A percentile compares a stretch with the other conserved stretches of the same genome.
phyloP scores from a whole-genome alignment of 1,139 yeast species.

The Hyphopichia wangnamkhiaoensis region DNA sequence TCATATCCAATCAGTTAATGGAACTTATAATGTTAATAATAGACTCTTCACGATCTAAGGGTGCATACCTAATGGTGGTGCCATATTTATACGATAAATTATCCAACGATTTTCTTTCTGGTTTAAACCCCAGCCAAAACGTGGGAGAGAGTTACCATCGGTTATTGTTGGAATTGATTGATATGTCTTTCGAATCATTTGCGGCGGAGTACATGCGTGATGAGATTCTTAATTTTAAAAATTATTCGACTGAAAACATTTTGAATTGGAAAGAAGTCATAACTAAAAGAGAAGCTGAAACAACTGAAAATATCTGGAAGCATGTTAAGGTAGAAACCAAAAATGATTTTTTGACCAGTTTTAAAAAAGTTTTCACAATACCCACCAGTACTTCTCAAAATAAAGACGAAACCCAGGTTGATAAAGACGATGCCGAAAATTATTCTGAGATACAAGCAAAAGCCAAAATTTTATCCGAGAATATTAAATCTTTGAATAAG shows the following conservation, averaged over 20 bases:
- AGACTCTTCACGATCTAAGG: slow-evolving; percentile 28
- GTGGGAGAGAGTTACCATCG: slow-evolving; percentile 34
- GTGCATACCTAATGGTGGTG: slow-evolving; percentile 28
- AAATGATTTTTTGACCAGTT: slow-evolving; percentile 54
- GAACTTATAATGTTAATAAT: slow-evolving; percentile 35
- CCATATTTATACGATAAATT: slow-evolving; percentile 36
- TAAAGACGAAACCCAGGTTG: slow-evolving; percentile 13
- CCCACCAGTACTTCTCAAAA: slow-evolving; percentile 28
- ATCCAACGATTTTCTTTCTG: slow-evolving; percentile 23
- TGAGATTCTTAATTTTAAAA: slow-evolving; percentile 35
- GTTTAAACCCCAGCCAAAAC: slow-evolving; percentile 30
- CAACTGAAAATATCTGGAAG: slow-evolving; percentile 38
- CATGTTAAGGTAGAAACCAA: slow-evolving; percentile 45
- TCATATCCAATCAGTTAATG: slow-evolving; percentile 41
- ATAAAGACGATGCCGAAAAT: slow-evolving; percentile 20
- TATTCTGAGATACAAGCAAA: slow-evolving; percentile 46
- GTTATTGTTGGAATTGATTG: slow-evolving; percentile 42
- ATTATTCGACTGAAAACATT: slow-evolving; percentile 26
- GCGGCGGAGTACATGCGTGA: slow-evolving; percentile 53
- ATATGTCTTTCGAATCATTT: slow-evolving; percentile 49
- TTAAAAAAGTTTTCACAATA: slow-evolving; percentile 60
- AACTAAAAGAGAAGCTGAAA: slow-evolving; percentile 41
- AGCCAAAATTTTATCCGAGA: slow-evolving; percentile 45
- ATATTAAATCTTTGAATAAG: slow-evolving; percentile 41
- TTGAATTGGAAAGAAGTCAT: slow-evolving; percentile 36